phyloP scores from a whole-genome alignment of 148 eudicot species.

The Chenopodium suecicum region DNA sequence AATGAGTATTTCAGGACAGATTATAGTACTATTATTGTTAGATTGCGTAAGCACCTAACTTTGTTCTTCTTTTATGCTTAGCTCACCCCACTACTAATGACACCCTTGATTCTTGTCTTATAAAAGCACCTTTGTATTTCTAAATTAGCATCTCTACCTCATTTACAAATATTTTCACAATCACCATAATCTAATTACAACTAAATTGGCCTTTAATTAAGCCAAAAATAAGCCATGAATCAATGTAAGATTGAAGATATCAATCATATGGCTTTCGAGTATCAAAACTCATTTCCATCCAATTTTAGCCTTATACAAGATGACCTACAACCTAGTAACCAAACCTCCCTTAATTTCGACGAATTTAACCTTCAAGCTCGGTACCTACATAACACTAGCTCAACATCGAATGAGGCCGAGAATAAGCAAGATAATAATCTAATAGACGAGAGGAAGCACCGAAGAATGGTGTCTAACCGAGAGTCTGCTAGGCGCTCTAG shows the following conservation, averaged over 20 bases:
- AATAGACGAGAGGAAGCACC: constrained; percentile 22
- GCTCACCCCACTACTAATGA: constrained; percentile 31
- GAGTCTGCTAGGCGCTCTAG: constrained; percentile 32
- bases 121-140: constrained; percentile 42
- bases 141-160: constrained; percentile 25
- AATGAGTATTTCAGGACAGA: constrained; percentile 16
- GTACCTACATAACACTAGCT: constrained; percentile 43
- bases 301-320: constrained; percentile 32
- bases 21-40: constrained; percentile 1
- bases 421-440: constrained; percentile 21
- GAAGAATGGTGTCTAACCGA: constrained; percentile 29
- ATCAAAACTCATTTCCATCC: constrained; percentile 26
- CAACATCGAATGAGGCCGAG: constrained; percentile 62
- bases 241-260: constrained; percentile 36
- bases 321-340: constrained; percentile 24
- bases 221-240: constrained; percentile 37
- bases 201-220: background rate
- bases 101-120: constrained; percentile 38
- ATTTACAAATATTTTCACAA: background rate
- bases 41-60: constrained; percentile 46
- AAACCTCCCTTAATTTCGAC: constrained; percentile 19
- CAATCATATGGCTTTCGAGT: constrained; percentile 34
- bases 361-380: constrained; percentile 35
- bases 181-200: constrained; percentile 19
- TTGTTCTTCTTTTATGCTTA: constrained; percentile 23